Evolutionary conservation across 2,329 filamentous ascomycete species (phyloP), one percentile per base, ranked within the genome.

Genomic region (Thelonectria rubi): DNA sequence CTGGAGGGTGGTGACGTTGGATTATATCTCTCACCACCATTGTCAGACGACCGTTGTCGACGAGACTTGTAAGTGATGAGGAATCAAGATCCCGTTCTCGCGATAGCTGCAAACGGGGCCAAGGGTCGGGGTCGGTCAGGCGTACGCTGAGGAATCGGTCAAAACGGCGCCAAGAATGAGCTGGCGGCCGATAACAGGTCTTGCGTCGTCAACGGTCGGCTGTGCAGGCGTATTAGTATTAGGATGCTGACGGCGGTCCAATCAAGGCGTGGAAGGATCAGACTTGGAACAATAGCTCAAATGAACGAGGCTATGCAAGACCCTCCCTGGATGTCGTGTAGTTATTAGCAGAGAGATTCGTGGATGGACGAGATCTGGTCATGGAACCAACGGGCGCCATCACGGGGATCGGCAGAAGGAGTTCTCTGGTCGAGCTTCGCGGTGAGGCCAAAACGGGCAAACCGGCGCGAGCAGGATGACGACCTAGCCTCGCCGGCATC

Each of bases 171-270:
- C 46, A 51, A 49, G 51, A 2, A 30, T 30, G 46, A 43, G 51
- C 47, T 60, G 51, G 58, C 51, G 46, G 21, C 46, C 34, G 45
- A 60, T 34, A 60, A 40, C 46, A 54, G 47, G 32, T 34, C 37
- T 54, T 43, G 43, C 51, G 58, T 60, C 58, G 51, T 60, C 51
- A 60, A 60, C 51, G n/a, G 46, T 50, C 51, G 58, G 58, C 58
- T 50, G 58, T 55, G 58, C 51, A 60, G 34, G 37, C 12, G 3
- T 6, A 6, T 11, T 15, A 18, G 39, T 42, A 42, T 42, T 15
- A 48, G 26, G 26, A 53, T 49, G 49, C 52, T 17, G 43, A 30
- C 49, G 21, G 30, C 46, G 26, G 26, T 48, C 45, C 37, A 18
- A 45, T 39, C 30, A 40, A 34, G 15, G 14, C 21, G 12, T 14